phyloP scores from a whole-genome alignment of 495 filamentous ascomycete genomes.

The Chaetomium cochliodes region DNA sequence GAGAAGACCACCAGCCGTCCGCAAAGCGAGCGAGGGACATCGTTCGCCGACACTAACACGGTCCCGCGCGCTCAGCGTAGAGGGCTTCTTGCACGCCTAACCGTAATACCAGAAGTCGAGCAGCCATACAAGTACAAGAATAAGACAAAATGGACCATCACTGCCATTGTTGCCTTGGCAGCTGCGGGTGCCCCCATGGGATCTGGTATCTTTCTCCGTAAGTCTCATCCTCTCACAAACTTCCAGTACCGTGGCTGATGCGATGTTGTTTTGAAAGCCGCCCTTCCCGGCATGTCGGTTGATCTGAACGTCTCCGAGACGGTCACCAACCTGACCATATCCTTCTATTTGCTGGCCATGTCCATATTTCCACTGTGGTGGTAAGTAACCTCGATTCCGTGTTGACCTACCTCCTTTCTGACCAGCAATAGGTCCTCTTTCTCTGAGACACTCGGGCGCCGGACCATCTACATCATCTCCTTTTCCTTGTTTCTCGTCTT shows the following conservation, averaged over 20 bases:
- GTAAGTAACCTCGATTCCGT: conserved; percentile 33
- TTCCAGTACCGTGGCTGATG: background rate
- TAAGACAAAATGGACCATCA: conserved; percentile 81
- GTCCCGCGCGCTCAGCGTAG: conserved; percentile 68
- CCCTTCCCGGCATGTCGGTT: conserved; percentile 64
- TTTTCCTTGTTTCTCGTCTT: conserved; percentile 81
- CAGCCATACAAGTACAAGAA: conserved; percentile 69
- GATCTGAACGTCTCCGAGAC: conserved; percentile 67
- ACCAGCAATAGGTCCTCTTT: conserved; percentile 59
- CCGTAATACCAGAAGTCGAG: conserved; percentile 80
- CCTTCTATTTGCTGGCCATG: conserved; percentile 89
- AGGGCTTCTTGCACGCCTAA: conserved; percentile 70
- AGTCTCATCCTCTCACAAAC: conserved; percentile 37
- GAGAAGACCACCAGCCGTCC: conserved; percentile 22
- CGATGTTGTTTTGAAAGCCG: conserved; percentile 47
- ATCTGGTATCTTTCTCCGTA: conserved; percentile 79
- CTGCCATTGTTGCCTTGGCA: conserved; percentile 71
- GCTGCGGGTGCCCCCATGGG: conserved; percentile 80
- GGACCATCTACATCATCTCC: conserved; percentile 81
- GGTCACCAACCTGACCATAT: conserved; percentile 77
- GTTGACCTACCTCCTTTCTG: background rate
- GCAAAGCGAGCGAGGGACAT: conserved; percentile 38
- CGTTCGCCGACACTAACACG: conserved; percentile 43
- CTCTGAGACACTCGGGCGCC: conserved; percentile 76
- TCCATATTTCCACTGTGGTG: conserved; percentile 92